Percentiles rank a stretch among this genome's conserved stretches.
phyloP scores from a whole-genome alignment of 305 asterid genomes.

The Fraxinus nigra region DNA sequence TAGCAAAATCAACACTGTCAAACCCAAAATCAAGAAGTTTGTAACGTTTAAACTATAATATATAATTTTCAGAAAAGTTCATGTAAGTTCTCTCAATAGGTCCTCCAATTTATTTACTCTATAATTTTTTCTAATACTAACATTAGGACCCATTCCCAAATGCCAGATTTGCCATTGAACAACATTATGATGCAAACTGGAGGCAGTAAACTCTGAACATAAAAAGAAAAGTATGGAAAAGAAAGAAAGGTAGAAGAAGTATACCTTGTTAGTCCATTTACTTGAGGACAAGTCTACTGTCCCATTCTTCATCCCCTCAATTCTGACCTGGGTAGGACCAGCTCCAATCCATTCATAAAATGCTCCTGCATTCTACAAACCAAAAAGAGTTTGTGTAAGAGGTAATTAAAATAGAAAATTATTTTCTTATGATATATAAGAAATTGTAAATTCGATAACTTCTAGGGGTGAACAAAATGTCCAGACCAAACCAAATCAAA shows the following conservation, averaged over 20 bases:
- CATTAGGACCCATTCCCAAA: neutral
- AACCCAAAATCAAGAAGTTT: neutral
- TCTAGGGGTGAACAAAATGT: too few species aligned
- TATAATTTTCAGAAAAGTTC: neutral
- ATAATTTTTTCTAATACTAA: neutral
- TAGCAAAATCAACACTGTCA: neutral
- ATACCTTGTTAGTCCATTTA: slow-evolving; percentile 78
- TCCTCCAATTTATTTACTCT: neutral
- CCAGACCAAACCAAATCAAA: too few species aligned
- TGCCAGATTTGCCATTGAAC: neutral
- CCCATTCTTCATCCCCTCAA: slow-evolving; percentile 65
- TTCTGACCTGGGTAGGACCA: slow-evolving; percentile 70
- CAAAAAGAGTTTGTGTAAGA: slow-evolving; percentile 4
- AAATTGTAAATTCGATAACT: neutral
- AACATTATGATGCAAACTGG: neutral
- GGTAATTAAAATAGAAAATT: neutral
- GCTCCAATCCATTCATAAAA: slow-evolving; percentile 89
- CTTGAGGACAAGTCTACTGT: slow-evolving; percentile 56
- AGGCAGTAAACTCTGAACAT: neutral
- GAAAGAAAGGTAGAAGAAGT: slow-evolving; percentile 15
- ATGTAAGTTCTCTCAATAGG: neutral
- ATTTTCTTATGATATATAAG: neutral
- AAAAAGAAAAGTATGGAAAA: neutral
- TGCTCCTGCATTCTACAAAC: slow-evolving; percentile 77
- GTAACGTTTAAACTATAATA: neutral